phyloP scores from a whole-genome alignment of 495 filamentous ascomycete genomes.

The Bacidia gigantensis region DNA sequence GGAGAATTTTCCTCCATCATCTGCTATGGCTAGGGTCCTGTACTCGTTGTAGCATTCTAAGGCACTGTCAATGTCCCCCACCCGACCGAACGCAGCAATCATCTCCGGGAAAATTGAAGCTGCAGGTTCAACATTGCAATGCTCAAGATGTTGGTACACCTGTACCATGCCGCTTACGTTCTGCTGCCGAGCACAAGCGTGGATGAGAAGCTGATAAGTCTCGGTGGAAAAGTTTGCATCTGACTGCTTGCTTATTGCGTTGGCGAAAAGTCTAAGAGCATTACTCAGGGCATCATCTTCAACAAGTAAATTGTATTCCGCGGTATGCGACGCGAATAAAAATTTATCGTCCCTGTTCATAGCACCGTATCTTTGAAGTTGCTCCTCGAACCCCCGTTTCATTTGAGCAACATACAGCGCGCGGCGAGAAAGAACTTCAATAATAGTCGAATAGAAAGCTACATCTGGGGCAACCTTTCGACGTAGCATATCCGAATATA shows the following conservation, averaged over 20 bases:
- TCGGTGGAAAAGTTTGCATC: constrained; percentile 49
- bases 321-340: constrained; percentile 72
- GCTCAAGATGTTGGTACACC: constrained; percentile 81
- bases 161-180: constrained; percentile 76
- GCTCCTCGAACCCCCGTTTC: constrained; percentile 59
- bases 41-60: constrained; percentile 94
- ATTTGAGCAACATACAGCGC: constrained; percentile 58
- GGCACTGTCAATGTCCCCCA: constrained; percentile 71
- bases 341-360: constrained; percentile 80
- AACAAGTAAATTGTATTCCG: constrained; percentile 64
- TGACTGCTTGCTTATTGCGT: constrained; percentile 42
- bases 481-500: constrained; percentile 91
- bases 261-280: constrained; percentile 72
- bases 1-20: constrained; percentile 61
- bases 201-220: constrained; percentile 68
- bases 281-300: constrained; percentile 78
- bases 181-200: constrained; percentile 67
- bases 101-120: constrained; percentile 76
- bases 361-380: constrained; percentile 65
- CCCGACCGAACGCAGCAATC: constrained; percentile 78
- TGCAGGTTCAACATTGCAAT: constrained; percentile 51
- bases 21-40: constrained; percentile 62
- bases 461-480: constrained; percentile 69
- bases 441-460: constrained; percentile 72
- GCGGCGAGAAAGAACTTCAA: constrained; percentile 64